Evolutionary conservation across 352 stramenopile species (phyloP), one percentile per base, ranked within the genome.

Genomic region (Pythium scleroteichum): DNA sequence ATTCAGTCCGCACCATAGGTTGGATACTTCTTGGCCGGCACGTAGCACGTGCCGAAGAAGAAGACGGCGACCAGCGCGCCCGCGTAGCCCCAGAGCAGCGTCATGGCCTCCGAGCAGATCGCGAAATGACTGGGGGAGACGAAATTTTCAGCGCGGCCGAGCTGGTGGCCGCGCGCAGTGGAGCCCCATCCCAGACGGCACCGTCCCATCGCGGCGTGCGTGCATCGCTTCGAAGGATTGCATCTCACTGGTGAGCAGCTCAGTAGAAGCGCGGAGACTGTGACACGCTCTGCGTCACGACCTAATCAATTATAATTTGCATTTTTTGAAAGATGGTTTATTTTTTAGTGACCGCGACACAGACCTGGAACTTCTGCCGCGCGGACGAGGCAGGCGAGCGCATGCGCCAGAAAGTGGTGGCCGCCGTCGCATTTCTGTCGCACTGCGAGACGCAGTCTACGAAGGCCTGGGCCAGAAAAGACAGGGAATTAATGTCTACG

Each of bases 31-130:
- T 94, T 94, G 22, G 85, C 77, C 2, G 85, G 85, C 55, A 94
- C 85, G 76, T 94, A 94, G 68, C 82, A 92, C 9, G 85, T 87
- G 26, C 85, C 85, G 50, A 87, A 94, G 73, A 94, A 94, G 65
- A 94, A 88, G 49, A 92, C 79, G 26, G 85, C 79, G 46, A 89
- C 57, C n/a, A 82, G 53, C 27, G 81, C 76, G 39, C 79, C 80
- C 1, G 64, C 46, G 64, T 90, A 94, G 60, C 85, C 85, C 2
- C 83, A 49, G 26, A 79, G 44, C 6, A 85, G 52, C 47, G 84
- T 40, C 51, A 58, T 58, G 49, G 19, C 3, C 23, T 20, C 23
- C 26, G 19, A 35, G 26, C n/a, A n/a, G 27, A 53, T 41, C 20
- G 46, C 4, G 26, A 41, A 53, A 20, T 53, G 46, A 24, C n/a